Evolutionary conservation across 164 flowering plant genomes (phyloP).

Genomic region (Nelumbo lutea): DNA sequence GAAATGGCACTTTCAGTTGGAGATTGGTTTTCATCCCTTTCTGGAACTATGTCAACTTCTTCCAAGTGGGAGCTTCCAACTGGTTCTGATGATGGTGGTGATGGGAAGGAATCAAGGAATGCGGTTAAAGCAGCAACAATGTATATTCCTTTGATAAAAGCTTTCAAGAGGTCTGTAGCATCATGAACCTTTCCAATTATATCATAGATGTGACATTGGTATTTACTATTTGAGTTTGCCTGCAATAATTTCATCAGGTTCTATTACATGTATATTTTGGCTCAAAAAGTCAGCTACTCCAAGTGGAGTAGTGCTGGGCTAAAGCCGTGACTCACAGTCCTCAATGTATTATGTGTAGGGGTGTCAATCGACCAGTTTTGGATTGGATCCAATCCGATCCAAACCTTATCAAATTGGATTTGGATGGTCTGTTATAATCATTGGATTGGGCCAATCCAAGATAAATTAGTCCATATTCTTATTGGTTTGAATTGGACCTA

Average conservation of each 20-base stretch:
- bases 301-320: no score
- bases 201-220: neutral
- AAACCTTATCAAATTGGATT: neutral
- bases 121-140: slow-evolving; percentile 52
- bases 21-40: slow-evolving; percentile 57
- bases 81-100: slow-evolving; percentile 89
- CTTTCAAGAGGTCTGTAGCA: slow-evolving; percentile 62
- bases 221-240: neutral
- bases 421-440: neutral
- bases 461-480: no score
- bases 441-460: no score
- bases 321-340: no score
- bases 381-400: no score
- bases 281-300: neutral
- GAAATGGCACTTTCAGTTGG: slow-evolving; percentile 45
- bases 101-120: slow-evolving; percentile 58
- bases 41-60: slow-evolving; percentile 44
- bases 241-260: neutral
- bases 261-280: neutral
- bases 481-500: no score
- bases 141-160: slow-evolving; percentile 52
- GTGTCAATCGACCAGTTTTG: no score
- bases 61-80: slow-evolving; percentile 79
- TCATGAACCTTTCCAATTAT: neutral
- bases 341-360: no score